Conservation (phyloP, 2,329 filamentous ascomycete genomes). For the Pseudogymnoascus sp. region DNA sequence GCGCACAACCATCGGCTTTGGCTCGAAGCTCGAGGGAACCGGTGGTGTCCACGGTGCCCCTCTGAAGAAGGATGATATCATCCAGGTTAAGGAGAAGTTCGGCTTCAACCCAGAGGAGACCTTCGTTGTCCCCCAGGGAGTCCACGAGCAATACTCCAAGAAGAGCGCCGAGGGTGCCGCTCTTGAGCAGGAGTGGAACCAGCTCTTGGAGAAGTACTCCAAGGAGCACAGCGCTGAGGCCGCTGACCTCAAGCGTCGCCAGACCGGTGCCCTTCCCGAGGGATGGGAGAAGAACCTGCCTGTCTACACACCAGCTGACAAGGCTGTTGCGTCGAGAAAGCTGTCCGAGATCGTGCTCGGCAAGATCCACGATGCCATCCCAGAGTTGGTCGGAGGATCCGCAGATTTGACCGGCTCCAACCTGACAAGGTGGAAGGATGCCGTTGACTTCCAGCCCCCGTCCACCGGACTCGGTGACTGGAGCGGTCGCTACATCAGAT, state of each 20-base stretch:
- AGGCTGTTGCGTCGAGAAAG: conserved; percentile 86
- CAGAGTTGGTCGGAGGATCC: conserved; percentile 90
- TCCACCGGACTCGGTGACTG: conserved; percentile 79
- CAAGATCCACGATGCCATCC: conserved; percentile 74
- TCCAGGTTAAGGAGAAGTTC: conserved; percentile 89
- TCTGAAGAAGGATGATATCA: conserved; percentile 87
- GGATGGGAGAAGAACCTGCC: conserved; percentile 95
- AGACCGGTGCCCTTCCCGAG: conserved; percentile 76
- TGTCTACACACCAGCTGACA: conserved; percentile 76
- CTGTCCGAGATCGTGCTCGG: conserved; percentile 88
- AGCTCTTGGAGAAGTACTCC: conserved; percentile 80
- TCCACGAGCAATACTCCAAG: conserved; percentile 86
- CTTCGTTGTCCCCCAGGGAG: conserved; percentile 88
- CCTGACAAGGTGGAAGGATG: conserved; percentile 96
- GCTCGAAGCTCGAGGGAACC: conserved; percentile 86
- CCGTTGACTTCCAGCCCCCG: conserved; percentile 94
- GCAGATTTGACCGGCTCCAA: conserved; percentile 98
- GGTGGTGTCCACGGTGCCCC: conserved; percentile 93
- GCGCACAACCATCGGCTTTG: conserved; percentile 93
- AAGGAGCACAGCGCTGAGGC: conserved; percentile 68
- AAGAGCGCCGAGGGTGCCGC: conserved; percentile 78
- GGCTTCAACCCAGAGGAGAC: conserved; percentile 91
- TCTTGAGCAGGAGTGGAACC: conserved; percentile 89
- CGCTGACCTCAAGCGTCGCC: conserved; percentile 72
- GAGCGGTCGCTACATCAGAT: conserved; percentile 83